phyloP scores from a whole-genome alignment of 495 filamentous ascomycete species.

The Cenococcum geophilum region DNA sequence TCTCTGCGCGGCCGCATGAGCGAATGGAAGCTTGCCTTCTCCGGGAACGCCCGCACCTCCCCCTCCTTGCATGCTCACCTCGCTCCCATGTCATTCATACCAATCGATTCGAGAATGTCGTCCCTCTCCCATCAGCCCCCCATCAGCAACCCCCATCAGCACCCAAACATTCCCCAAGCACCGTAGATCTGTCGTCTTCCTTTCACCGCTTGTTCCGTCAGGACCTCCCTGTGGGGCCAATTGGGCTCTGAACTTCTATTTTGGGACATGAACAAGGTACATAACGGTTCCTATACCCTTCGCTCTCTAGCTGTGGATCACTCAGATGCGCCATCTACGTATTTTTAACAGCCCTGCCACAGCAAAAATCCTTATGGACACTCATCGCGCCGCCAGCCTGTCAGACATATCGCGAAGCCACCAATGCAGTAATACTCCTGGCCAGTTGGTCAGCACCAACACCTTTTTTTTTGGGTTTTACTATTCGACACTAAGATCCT shows the following conservation, averaged over 20 bases:
- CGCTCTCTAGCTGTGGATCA: slow-evolving; percentile 16
- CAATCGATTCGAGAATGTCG: slow-evolving; percentile 5
- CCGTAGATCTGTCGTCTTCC: background rate
- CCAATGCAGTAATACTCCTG: too few species aligned
- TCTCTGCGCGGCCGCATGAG: slow-evolving; percentile 4
- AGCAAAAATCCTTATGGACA: background rate
- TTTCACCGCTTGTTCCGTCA: slow-evolving; percentile 25
- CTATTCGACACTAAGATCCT: too few species aligned
- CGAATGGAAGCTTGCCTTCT: slow-evolving; percentile 18
- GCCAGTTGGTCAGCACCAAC: too few species aligned
- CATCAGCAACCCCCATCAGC: background rate
- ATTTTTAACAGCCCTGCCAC: background rate
- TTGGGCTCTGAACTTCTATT: background rate
- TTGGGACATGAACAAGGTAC: background rate
- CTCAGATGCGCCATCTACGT: background rate
- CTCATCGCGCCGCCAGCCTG: background rate
- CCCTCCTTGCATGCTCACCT: too few species aligned
- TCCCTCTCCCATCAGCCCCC: background rate
- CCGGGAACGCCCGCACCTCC: slow-evolving; percentile 14
- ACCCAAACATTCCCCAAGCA: too few species aligned
- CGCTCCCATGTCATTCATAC: background rate
- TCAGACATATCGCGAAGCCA: background rate
- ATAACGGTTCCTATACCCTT: slow-evolving; percentile 20
- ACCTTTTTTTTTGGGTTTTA: too few species aligned
- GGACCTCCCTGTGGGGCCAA: slow-evolving; percentile 3